Evolutionary conservation across 2,329 filamentous ascomycete genomes (phyloP).

Genomic region (Colletotrichum destructivum): DNA sequence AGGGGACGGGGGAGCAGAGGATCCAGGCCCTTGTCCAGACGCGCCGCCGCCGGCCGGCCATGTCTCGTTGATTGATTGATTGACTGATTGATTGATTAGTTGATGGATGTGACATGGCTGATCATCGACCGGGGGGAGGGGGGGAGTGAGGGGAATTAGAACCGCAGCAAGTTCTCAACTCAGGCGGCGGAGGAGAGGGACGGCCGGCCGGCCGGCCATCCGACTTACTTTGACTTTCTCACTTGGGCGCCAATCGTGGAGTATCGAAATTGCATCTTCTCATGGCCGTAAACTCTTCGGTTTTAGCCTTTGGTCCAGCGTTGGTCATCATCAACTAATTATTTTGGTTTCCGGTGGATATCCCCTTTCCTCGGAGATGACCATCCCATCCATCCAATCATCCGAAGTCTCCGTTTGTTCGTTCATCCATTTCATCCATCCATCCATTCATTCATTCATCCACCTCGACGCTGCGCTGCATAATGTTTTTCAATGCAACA

Average conservation of each 20-base stretch:
- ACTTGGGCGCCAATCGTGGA: not conserved
- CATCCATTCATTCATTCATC: not conserved
- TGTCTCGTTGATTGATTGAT: constrained; percentile 31
- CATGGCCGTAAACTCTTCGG: constrained; percentile 12
- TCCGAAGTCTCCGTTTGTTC: not conserved
- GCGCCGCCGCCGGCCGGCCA: not conserved
- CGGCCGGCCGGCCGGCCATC: not conserved
- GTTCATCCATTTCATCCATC: not conserved
- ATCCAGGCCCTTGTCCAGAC: constrained; percentile 16
- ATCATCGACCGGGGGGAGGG: not conserved
- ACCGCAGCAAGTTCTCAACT: not conserved
- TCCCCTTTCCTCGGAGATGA: no score
- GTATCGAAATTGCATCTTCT: constrained; percentile 11
- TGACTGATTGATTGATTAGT: constrained; percentile 17
- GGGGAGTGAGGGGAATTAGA: not conserved
- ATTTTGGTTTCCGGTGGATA: no score
- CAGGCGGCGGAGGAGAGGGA: not conserved
- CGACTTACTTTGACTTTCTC: constrained; percentile 12
- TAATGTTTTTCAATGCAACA: not conserved
- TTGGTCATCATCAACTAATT: no score
- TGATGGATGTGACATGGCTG: constrained; percentile 24
- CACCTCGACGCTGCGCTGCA: not conserved
- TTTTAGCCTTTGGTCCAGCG: not conserved
- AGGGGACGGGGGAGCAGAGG: constrained; percentile 16
- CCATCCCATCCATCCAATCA: not conserved